These are phyloP conservation scores for Penicillium freii DNA, from an alignment of 2,329 filamentous ascomycete genomes.

Conservation along the genomic window DNA sequence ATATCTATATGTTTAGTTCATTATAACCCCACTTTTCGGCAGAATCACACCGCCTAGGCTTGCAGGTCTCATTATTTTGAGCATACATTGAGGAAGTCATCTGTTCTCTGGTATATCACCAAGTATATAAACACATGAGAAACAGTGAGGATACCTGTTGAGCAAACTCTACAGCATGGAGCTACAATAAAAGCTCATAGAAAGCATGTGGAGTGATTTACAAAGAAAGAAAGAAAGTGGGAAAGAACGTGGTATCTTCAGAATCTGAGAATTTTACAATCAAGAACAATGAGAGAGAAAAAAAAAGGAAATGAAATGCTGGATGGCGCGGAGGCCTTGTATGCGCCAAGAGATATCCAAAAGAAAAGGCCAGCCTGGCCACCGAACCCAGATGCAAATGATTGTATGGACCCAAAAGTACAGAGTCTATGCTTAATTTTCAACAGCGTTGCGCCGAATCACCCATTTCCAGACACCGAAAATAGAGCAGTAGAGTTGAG, in stretches of 20 bases:
- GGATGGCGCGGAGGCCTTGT: not conserved
- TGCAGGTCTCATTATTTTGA: too few relatives aligned
- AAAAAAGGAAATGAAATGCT: not conserved
- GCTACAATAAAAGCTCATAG: too few relatives aligned
- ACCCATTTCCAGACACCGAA: conserved; percentile 4
- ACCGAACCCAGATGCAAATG: conserved; percentile 10
- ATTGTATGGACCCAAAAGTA: conserved; percentile 2
- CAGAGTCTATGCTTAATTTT: conserved; percentile 8
- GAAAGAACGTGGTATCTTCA: not conserved
- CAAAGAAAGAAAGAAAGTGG: not conserved
- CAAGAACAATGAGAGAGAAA: not conserved
- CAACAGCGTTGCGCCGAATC: conserved; percentile 4
- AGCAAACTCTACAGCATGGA: not conserved
- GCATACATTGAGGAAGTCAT: too few relatives aligned
- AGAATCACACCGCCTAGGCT: too few relatives aligned
- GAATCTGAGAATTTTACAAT: not conserved
- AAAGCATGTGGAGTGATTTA: not conserved
- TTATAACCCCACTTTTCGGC: too few relatives aligned
- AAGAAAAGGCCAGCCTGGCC: not conserved
- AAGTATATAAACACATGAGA: too few relatives aligned
- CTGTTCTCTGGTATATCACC: too few relatives aligned
- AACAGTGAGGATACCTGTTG: not conserved
- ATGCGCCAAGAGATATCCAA: conserved; percentile 4
- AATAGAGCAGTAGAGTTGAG: not conserved
- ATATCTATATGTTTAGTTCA: not conserved